Percentiles rank a stretch among this genome's conserved stretches.
Conservation (phyloP, 2,329 filamentous ascomycete species). For the Zasmidium citrigriseum region DNA sequence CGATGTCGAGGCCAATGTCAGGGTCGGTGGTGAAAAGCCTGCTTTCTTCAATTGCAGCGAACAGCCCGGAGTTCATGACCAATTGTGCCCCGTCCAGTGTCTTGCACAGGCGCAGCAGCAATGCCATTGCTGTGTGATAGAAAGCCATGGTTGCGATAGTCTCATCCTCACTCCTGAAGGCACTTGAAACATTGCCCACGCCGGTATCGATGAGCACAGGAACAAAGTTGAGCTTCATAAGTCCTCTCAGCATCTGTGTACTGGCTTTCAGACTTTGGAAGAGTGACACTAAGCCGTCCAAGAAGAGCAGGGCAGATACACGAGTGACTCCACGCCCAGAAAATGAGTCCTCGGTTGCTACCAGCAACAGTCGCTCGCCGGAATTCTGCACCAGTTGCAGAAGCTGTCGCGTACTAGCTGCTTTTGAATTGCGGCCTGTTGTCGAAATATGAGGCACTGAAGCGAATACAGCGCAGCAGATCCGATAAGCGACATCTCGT, state of each 20-base stretch:
- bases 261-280: slow-evolving; percentile 68
- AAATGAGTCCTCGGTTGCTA: slow-evolving; percentile 90
- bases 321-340: slow-evolving; percentile 79
- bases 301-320: slow-evolving; percentile 80
- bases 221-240: slow-evolving; percentile 87
- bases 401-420: slow-evolving; percentile 29
- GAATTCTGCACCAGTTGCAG: slow-evolving; percentile 74
- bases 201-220: slow-evolving; percentile 85
- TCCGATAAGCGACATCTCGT: slow-evolving; percentile 85
- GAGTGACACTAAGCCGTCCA: slow-evolving; percentile 74
- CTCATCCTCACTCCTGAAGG: slow-evolving; percentile 54
- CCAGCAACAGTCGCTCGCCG: slow-evolving; percentile 79
- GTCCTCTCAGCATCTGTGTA: slow-evolving; percentile 72
- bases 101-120: slow-evolving; percentile 82
- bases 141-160: slow-evolving; percentile 58
- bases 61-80: slow-evolving; percentile 86
- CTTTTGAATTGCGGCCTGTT: slow-evolving; percentile 15
- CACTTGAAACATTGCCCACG: slow-evolving; percentile 72
- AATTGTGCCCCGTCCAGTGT: slow-evolving; percentile 80
- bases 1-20: slow-evolving; percentile 79
- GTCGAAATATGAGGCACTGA: slow-evolving; percentile 16
- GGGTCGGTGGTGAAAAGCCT: slow-evolving; percentile 88
- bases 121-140: slow-evolving; percentile 74
- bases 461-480: slow-evolving; percentile 62
- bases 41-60: slow-evolving; percentile 76